Base-by-base conservation (phyloP, 805 yeast genomes). In the Pichia deserticola region DNA sequence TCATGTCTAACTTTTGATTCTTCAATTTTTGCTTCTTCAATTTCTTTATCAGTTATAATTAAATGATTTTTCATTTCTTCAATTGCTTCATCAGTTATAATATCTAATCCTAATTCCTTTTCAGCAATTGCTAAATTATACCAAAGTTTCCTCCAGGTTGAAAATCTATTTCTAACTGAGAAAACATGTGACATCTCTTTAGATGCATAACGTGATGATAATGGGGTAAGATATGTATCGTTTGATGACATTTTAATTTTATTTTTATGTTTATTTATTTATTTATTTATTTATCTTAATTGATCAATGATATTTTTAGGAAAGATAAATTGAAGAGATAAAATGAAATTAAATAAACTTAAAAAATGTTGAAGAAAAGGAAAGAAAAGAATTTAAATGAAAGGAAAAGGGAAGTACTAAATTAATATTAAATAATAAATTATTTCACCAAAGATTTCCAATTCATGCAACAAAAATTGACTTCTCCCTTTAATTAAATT, bases 61-160 rank as follows among this genome's bases (percentile, higher is more conserved):
- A 92, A 73, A 68, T 93, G 85, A 27, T 74, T 66, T 55, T 78
- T 71, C 89, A 93, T 85, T 75, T 93, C 87, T 64, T 78, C 85
- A 57, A 93, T 79, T 45, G 98, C 99, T 66, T 88, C 93, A 58
- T 89, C 96, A 30, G 92, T 79, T 68, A 93, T 84, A 49, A 90
- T 82, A 46, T 74, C 73, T 51, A 93, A 76, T 3, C 99, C 99
- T 45, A 90, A 78, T 65, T 89, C 88, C 70, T 89, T 77, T 74
- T 93, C 99, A 53, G 99, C 99, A 64, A 84, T 83, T 59, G 99
- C 99, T 60, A 93, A 76, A 67, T 86, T 90, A 64, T 82, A 79
- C 99, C 99, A 93, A 57, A 93, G 79, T 69, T 88, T 88, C 79
- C 99, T 87, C 99, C 99, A 93, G 39, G 99, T 93, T 48, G 97